Conservation (phyloP, 1,284 basidiomycete genomes). For the Puccinia horiana region DNA sequence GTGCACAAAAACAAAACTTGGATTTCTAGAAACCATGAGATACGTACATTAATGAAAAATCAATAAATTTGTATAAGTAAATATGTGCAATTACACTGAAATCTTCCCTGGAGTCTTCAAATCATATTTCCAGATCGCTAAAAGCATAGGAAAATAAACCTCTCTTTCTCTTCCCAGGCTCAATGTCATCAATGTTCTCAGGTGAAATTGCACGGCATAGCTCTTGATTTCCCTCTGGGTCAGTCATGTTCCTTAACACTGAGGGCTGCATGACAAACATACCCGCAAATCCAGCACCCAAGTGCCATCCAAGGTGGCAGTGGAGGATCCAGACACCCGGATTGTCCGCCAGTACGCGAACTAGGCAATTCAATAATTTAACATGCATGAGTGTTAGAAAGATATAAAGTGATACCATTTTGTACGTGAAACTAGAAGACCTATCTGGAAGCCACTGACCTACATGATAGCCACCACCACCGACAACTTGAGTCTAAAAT, state of each 20-base stretch:
- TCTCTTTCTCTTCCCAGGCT: slow-evolving; percentile 18
- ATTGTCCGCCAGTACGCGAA: slow-evolving; percentile 38
- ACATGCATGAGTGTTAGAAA: neutral
- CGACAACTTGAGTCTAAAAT: slow-evolving; percentile 38
- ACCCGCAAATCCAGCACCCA: slow-evolving; percentile 54
- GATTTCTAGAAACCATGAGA: too few species aligned
- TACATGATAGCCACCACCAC: slow-evolving; percentile 36
- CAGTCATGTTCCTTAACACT: neutral
- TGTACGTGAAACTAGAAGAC: neutral
- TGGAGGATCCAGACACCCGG: slow-evolving; percentile 51
- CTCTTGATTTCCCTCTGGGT: slow-evolving; percentile 12
- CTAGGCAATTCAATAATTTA: slow-evolving; percentile 1
- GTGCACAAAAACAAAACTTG: too few species aligned
- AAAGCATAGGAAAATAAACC: neutral
- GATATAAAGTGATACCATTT: neutral
- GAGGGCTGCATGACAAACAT: slow-evolving; percentile 54
- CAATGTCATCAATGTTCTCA: neutral
- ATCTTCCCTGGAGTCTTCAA: neutral
- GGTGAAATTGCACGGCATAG: slow-evolving; percentile 4
- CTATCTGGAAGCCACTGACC: slow-evolving; percentile 10
- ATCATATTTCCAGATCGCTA: neutral
- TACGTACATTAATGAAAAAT: too few species aligned
- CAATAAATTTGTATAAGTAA: too few species aligned
- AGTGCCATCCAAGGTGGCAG: slow-evolving; percentile 54
- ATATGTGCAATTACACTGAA: too few species aligned